Conservation (phyloP, 257 asterid species). For the Eustoma russellianum region DNA sequence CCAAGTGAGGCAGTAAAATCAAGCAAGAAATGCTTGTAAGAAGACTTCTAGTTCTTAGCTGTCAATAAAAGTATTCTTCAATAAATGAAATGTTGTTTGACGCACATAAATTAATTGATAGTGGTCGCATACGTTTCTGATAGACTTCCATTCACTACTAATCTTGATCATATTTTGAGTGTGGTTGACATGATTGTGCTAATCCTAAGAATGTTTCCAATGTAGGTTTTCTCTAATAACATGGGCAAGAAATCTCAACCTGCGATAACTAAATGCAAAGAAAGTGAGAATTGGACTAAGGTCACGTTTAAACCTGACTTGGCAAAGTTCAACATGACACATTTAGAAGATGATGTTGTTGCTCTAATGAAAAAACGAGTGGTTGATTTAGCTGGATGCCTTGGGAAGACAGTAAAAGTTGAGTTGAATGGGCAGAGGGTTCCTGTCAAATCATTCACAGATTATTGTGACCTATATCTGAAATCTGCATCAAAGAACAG, state of each 20-base stretch:
- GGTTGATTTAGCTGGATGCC: constrained; percentile 85
- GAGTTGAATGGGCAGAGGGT: constrained; percentile 65
- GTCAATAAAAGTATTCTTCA: no score
- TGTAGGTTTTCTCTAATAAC: constrained; percentile 79
- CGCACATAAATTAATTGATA: no score
- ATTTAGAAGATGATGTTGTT: constrained; percentile 86
- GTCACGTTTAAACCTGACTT: constrained; percentile 89
- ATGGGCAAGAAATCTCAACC: constrained; percentile 89
- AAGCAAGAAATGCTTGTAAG: no score
- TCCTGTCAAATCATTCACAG: constrained; percentile 64
- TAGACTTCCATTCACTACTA: no score
- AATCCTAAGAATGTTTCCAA: not conserved
- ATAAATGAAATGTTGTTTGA: no score
- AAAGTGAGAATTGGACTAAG: constrained; percentile 83
- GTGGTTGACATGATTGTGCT: no score
- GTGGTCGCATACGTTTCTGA: no score
- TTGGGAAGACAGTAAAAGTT: constrained; percentile 86
- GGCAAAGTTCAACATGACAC: constrained; percentile 74
- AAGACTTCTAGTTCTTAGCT: no score
- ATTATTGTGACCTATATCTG: constrained; percentile 73
- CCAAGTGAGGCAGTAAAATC: no score
- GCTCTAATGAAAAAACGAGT: constrained; percentile 93
- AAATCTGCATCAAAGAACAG: constrained; percentile 34
- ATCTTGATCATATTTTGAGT: no score
- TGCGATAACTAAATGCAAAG: constrained; percentile 58